These are phyloP conservation scores for Geotrichum restrictum DNA, from an alignment of 1,139 yeast genomes.

Conservation along the genomic window DNA sequence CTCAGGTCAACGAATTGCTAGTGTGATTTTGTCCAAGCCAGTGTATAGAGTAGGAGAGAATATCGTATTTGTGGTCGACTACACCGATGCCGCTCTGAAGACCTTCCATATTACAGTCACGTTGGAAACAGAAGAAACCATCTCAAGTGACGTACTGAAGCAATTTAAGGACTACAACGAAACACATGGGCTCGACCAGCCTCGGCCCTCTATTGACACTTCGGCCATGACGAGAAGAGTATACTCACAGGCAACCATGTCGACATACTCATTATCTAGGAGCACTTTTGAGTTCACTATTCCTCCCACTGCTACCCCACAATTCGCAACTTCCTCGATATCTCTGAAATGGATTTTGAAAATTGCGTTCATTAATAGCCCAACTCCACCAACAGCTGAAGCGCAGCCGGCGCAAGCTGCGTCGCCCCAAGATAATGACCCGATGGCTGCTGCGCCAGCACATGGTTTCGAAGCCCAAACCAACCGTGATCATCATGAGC, in stretches of 20 bases:
- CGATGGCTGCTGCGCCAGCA: no score
- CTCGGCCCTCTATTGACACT: conserved; percentile 14
- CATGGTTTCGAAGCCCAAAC: no score
- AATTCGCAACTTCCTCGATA: conserved; percentile 36
- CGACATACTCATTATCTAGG: conserved; percentile 27
- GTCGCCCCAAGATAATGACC: no score
- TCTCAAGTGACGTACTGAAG: conserved; percentile 23
- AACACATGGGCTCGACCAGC: conserved; percentile 1
- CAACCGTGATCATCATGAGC: no score
- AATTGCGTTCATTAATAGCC: conserved; percentile 37
- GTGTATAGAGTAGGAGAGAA: conserved; percentile 41
- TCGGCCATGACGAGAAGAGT: conserved; percentile 22
- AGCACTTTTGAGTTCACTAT: conserved; percentile 35
- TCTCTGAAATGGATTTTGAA: conserved; percentile 37
- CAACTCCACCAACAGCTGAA: conserved; percentile 20
- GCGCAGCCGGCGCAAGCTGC: not conserved
- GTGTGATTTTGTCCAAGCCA: conserved; percentile 38
- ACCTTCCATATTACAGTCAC: conserved; percentile 41
- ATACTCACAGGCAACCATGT: conserved; percentile 26
- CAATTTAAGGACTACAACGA: conserved; percentile 6
- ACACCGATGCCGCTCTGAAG: conserved; percentile 28
- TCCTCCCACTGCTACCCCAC: conserved; percentile 40
- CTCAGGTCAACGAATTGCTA: conserved; percentile 35
- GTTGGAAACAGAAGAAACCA: conserved; percentile 39
- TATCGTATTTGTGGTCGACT: conserved; percentile 34